Evolutionary conservation across 2,329 filamentous ascomycete genomes (phyloP), one percentile per base, ranked within the genome.

Genomic region (Diaporthe velutina): DNA sequence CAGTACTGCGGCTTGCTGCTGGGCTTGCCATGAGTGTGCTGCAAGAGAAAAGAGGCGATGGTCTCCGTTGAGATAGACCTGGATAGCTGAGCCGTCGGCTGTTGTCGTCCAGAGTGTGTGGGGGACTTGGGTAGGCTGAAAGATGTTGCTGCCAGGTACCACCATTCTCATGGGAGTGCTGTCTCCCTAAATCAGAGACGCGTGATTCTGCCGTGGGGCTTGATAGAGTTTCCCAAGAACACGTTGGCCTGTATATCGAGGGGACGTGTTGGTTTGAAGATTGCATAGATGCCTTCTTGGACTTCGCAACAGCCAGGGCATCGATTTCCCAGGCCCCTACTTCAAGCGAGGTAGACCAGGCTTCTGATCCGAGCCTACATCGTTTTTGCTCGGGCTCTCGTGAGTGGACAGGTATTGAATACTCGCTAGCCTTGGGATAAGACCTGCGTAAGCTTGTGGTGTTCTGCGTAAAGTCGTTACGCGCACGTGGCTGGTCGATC

Each of bases 1-100:
- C 33, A 19, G 28, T 68, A 15, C 22, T 42, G 30, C 54, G 45
- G 54, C 33, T 74, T 50, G 60, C 45, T 30, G 22, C 67, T n/a
- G 74, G 74, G 30, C 74, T 74, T 15, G 28, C 67, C n/a, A 54
- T 55, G 17, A 64, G 52, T 25, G 45, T 55, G 22, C 50, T 48
- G 35, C 35, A 25, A 40, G 68, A 74, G 30, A 42, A 70, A 2
- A 52, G 52, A 54, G 68, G 72, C 8, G 74, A 76, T 10, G 72
- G 55, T 13, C 72, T 73, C 1, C 67, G 67, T 22, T 67, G 33
- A 30, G 45, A 45, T n/a, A 19, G 12, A 10, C 54, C 55, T 17
- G 13, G 33, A 10, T 10, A 33, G 15, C 57, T 33, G 4, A 38
- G 57, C 2, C 57, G 70, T 54, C 57, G 33, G 45, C 6, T 33